Evolutionary conservation across 1,139 yeast species (phyloP), one percentile per base, ranked within the genome.

Genomic region (Candida freyschussii): DNA sequence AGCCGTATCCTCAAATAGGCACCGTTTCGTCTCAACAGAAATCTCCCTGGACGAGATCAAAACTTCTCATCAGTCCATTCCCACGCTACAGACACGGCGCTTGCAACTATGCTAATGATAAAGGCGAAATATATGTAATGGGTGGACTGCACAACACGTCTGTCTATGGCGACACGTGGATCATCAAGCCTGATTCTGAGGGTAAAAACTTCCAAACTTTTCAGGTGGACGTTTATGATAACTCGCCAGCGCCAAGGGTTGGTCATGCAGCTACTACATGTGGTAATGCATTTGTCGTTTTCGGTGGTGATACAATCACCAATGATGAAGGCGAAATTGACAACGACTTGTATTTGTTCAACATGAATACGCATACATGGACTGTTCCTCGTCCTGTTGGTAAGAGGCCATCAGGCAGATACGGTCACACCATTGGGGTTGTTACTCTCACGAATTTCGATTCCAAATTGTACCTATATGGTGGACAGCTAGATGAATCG

Each of bases 81-180:
- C 97, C 98, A 6, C 73, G 97, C 29, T 87, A 87, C 56, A 80
- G 97, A 49, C 97, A 91, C 57, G 86, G 95, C 1, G 91, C 96
- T 1, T 72, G 87, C 1, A 65, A 83, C 19, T 67, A 77, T 29
- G 65, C 82, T 8, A 78, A 94, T 15, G 94, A 87, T 18, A 79
- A 80, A 41, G 85, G 87, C 38, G 94, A 86, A 44, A 66, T 89
- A 17, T 87, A 77, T 55, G 72, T 93, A 27, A 89, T 91, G 86
- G 98, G 98, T 24, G 98, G 98, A 4, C 67, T 93, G 33, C 83
- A 89, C 53, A 96, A 89, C 36, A 87, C 89, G 33, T 78, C 89
- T 16, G 96, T 89, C 2, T 86, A 83, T 60, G 96, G 96, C 21
- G 98, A 93, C 56, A 76, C 95, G 43, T 91, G 98, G 98, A 74